These are phyloP conservation scores for Pseudohalonectria lignicola DNA, from an alignment of 2,329 filamentous ascomycete species.

Conservation along the genomic window DNA sequence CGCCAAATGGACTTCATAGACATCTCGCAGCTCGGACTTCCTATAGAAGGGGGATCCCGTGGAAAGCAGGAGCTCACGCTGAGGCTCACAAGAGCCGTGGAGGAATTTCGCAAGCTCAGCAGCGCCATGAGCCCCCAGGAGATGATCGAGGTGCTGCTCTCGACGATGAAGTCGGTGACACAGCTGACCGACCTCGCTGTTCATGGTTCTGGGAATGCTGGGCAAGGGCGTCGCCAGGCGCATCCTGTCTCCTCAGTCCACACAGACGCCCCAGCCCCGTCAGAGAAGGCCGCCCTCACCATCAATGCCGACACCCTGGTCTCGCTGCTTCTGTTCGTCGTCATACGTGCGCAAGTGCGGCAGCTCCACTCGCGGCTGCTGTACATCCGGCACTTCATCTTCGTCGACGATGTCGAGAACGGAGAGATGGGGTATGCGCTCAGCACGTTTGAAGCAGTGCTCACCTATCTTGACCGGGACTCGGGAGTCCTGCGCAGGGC, in stretches of 20 bases:
- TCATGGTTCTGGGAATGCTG: constrained; percentile 23
- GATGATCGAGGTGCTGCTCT: constrained; percentile 73
- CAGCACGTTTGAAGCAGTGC: constrained; percentile 89
- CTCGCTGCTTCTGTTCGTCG: constrained; percentile 79
- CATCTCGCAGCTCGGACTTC: constrained; percentile 86
- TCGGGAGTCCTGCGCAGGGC: constrained; percentile 73
- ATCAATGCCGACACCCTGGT: constrained; percentile 85
- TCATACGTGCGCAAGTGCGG: constrained; percentile 80
- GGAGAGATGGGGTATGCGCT: constrained; percentile 94
- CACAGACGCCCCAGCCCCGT: constrained; percentile 3
- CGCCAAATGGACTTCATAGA: constrained; percentile 90
- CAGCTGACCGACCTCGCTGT: constrained; percentile 47
- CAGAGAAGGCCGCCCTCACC: constrained; percentile 46
- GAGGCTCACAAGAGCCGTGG: constrained; percentile 67
- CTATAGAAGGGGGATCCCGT: constrained; percentile 64
- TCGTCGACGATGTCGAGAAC: constrained; percentile 93
- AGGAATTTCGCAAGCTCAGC: constrained; percentile 80
- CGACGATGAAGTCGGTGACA: constrained; percentile 76
- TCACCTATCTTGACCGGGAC: constrained; percentile 77
- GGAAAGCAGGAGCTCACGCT: constrained; percentile 74
- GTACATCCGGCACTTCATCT: constrained; percentile 98
- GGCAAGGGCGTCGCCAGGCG: neutral
- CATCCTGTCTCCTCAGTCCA: neutral
- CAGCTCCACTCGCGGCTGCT: constrained; percentile 78
- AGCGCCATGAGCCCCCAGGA: constrained; percentile 72